phyloP scores from a whole-genome alignment of 164 flowering plant genomes.

The Vitis amurensis region DNA sequence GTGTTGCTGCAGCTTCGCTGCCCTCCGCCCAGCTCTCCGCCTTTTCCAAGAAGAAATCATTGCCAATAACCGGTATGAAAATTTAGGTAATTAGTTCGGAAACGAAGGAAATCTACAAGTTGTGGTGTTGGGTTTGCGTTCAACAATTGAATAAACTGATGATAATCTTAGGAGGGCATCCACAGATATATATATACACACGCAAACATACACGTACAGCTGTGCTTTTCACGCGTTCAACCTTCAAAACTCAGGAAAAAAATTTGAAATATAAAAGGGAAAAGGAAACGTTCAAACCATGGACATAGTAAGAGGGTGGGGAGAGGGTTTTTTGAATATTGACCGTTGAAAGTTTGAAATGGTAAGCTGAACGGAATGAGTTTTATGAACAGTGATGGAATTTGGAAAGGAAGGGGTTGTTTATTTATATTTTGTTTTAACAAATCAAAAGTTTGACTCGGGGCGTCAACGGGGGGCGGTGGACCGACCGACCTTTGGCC shows the following conservation, averaged over 20 bases:
- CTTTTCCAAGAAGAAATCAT: conserved; percentile 60
- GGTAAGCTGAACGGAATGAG: conserved; percentile 3
- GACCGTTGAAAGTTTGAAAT: conserved; percentile 35
- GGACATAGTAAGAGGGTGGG: neutral
- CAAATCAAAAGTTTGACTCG: conserved; percentile 8
- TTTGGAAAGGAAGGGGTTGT: no score
- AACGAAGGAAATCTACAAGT: neutral
- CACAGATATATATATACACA: no score
- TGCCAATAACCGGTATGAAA: neutral
- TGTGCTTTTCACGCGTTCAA: conserved; percentile 11
- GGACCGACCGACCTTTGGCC: neutral
- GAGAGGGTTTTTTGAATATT: conserved; percentile 19
- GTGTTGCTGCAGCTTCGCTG: conserved; percentile 16
- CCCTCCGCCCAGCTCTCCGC: conserved; percentile 32
- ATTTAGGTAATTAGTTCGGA: neutral
- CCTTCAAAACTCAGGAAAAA: conserved; percentile 5
- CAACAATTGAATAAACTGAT: no score
- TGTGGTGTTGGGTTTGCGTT: neutral
- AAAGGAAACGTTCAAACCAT: neutral
- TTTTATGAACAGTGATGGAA: neutral
- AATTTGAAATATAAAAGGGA: neutral
- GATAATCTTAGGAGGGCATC: no score
- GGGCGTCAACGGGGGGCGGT: conserved; percentile 15
- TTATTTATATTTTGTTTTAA: neutral
- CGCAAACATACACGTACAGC: no score